Evolutionary conservation across 208 protist species (phyloP).

Genomic region (Acanthamoeba castellanii): DNA sequence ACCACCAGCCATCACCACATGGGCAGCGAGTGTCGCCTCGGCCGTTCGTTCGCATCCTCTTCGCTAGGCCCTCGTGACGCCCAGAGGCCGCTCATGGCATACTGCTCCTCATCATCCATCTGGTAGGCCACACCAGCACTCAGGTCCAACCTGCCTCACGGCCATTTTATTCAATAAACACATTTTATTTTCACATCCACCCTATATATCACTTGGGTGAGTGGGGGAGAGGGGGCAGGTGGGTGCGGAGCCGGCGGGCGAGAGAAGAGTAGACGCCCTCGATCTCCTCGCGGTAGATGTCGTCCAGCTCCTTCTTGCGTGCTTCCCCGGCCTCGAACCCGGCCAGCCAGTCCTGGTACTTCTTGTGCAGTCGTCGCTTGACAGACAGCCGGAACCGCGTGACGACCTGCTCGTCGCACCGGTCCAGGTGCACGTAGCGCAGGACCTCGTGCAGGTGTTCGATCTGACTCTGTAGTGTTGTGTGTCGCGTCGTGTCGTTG

Average conservation of each 20-base stretch:
- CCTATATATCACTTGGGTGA: too few relatives aligned
- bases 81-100: too few relatives aligned
- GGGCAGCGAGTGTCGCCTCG: too few relatives aligned
- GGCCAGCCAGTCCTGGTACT: conserved; percentile 21
- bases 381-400: not conserved
- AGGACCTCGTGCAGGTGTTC: conserved; percentile 25
- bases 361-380: conserved; percentile 3
- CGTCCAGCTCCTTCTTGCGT: not conserved
- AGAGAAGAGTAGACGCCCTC: not conserved
- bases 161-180: too few relatives aligned
- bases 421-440: not conserved
- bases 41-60: too few relatives aligned
- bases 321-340: not conserved
- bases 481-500: not conserved
- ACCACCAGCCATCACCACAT: too few relatives aligned
- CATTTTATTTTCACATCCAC: too few relatives aligned
- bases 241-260: not conserved
- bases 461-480: not conserved
- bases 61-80: too few relatives aligned
- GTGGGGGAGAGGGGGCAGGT: too few relatives aligned
- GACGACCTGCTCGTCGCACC: not conserved
- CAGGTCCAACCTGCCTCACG: too few relatives aligned
- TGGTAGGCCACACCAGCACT: too few relatives aligned
- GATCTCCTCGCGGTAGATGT: conserved; percentile 24
- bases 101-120: too few relatives aligned